phyloP scores from a whole-genome alignment of 805 yeast genomes.

The Monosporozyma servazzii region DNA sequence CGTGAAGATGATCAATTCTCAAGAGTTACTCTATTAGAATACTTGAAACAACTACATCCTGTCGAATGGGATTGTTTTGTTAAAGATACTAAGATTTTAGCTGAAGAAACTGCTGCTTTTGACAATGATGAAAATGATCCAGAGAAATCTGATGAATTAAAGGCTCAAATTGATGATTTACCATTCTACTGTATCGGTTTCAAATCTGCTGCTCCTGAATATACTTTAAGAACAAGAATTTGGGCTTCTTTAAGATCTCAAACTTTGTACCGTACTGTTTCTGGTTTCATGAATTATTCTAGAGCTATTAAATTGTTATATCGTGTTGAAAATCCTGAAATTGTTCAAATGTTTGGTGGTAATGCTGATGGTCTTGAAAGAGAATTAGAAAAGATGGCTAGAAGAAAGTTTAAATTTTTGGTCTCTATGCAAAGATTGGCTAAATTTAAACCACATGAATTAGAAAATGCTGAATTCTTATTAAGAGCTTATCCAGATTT shows the following conservation, averaged over 20 bases:
- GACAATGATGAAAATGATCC: conserved; percentile 35
- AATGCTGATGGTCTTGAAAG: conserved; percentile 93
- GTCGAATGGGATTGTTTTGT: conserved; percentile 97
- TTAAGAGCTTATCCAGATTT: conserved; percentile 77
- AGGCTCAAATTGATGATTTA: conserved; percentile 79
- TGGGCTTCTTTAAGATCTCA: conserved; percentile 98
- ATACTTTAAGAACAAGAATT: conserved; percentile 88
- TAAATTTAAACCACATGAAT: conserved; percentile 62
- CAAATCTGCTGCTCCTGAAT: conserved; percentile 96
- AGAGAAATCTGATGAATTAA: conserved; percentile 60
- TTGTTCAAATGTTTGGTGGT: conserved; percentile 97
- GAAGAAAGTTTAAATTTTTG: conserved; percentile 70
- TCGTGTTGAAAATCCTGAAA: conserved; percentile 91
- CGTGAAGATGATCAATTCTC: conserved; percentile 96
- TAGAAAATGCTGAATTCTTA: conserved; percentile 71
- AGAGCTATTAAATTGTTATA: conserved; percentile 89
- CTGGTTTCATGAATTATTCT: conserved; percentile 97
- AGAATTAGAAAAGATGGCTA: conserved; percentile 85
- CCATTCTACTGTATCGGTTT: conserved; percentile 96
- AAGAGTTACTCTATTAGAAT: conserved; percentile 86
- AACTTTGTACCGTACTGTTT: conserved; percentile 91
- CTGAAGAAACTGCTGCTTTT: conserved; percentile 84
- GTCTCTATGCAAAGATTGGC: conserved; percentile 83
- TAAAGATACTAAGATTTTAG: conserved; percentile 88
- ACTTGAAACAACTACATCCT: conserved; percentile 89